Evolutionary conservation across 1,284 basidiomycete species (phyloP), one percentile per base, ranked within the genome.

Genomic region (Schizophyllum commune): DNA sequence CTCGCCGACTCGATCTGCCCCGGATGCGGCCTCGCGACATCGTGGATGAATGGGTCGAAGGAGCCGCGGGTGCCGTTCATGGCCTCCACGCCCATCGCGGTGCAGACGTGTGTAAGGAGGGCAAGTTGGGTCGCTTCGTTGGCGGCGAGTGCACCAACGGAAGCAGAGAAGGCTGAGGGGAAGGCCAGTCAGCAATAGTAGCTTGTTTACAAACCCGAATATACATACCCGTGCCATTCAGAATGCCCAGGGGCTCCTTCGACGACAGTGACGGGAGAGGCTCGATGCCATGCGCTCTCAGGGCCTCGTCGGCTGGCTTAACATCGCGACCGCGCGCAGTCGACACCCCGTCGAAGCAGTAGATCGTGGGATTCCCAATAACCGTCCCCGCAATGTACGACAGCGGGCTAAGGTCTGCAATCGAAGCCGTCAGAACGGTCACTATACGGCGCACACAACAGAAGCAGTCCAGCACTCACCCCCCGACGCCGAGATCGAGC

Each of bases 171-270:
- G 1, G 92, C 91, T 47, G 39, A 9, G 17, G 39, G 17, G 13
- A 0, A 92, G 93, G 56, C 91, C 91, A 71, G 93, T 94, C 60
- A 92, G 74, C n/a, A 63, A 92, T 84, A 15, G 47, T n/a, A n/a
- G n/a, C n/a, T n/a, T n/a, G n/a, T n/a, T n/a, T n/a, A n/a, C n/a
- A n/a, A n/a, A n/a, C n/a, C n/a, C n/a, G n/a, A n/a, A n/a, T n/a
- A n/a, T n/a, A n/a, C n/a, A n/a, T n/a, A n/a, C n/a, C n/a, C n/a
- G 92, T 94, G 51, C 92, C 92, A 71, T 94, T 94, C 57, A 92
- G 75, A 60, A 94, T 83, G 8, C 90, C 91, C 15, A 94, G 80
- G 65, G 89, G 91, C 67, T 93, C 93, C 74, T 95, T 94, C 8
- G 90, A 87, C 15, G 80, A 84, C 52, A 94, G 84, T 13, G 53